phyloP scores from a whole-genome alignment of 306 rosid species.

The Sphenostylis stenocarpa region DNA sequence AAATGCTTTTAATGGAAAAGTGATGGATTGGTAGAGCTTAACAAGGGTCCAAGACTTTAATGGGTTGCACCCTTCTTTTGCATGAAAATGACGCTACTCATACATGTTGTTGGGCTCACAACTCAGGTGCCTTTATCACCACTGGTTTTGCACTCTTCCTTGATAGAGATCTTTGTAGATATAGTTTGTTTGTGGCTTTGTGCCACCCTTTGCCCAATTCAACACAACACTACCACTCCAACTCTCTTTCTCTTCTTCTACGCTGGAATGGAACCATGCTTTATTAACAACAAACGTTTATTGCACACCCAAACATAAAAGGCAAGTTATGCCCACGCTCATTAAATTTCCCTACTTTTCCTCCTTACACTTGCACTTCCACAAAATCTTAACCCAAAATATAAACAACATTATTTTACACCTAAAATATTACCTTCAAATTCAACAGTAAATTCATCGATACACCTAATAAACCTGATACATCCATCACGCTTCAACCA shows the following conservation, averaged over 20 bases:
- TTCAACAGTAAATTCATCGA: too few species aligned
- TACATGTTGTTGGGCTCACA: constrained; percentile 27
- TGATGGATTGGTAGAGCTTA: constrained; percentile 30
- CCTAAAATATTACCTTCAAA: too few species aligned
- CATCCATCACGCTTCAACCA: too few species aligned
- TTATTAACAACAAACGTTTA: not conserved
- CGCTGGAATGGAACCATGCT: not conserved
- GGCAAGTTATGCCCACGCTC: constrained; percentile 9
- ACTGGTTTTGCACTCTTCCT: constrained; percentile 16
- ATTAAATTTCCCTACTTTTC: not conserved
- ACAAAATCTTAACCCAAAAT: too few species aligned
- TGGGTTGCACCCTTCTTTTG: constrained; percentile 26
- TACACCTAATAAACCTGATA: too few species aligned
- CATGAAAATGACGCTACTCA: constrained; percentile 40
- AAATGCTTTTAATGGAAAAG: constrained; percentile 41
- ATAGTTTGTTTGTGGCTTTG: not conserved
- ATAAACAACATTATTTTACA: too few species aligned
- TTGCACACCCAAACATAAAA: not conserved
- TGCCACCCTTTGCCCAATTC: not conserved
- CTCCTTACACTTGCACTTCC: not conserved
- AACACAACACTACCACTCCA: not conserved
- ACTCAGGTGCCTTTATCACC: constrained; percentile 20
- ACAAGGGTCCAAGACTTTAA: constrained; percentile 16
- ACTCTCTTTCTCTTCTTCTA: not conserved
- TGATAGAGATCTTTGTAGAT: not conserved